Base-by-base conservation (phyloP, 2,329 filamentous ascomycete species). In the Ophiostoma montium region DNA sequence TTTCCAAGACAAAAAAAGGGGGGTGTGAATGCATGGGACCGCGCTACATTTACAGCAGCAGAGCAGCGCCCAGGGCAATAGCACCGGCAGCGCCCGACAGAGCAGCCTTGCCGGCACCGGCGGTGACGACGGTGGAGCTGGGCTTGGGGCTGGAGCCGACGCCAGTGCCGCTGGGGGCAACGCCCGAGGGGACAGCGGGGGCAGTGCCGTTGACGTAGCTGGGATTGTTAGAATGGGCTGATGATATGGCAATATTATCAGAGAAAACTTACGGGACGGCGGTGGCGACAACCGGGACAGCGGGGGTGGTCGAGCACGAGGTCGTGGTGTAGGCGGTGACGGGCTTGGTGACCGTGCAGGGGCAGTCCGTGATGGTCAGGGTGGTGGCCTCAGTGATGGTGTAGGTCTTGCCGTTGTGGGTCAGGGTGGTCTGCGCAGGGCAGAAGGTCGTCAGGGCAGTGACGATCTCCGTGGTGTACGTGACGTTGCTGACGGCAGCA, bases 391-490 rank as follows among this genome's bases (percentile, higher is more conserved):
- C 69, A 56, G 79, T 79, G 67, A 86, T 70, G 59, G 75, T 82
- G 74, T 83, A 84, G 67, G 80, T 84, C 64, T 74, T 70, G 66
- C 66, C 70, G 62, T 72, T 75, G 68, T 82, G 71, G 60, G 74
- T 75, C 65, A 86, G 66, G 58, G 70, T 65, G 58, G 82, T 86
- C 56, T 82, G 64, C 57, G 62, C 70, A 19, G 83, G 81, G 78
- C 84, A 87, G 77, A 73, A 85, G 62, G 82, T 87, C 67, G 75
- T 79, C 70, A 76, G 76, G 51, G 69, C 66, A 51, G 77, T 79
- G 56, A 86, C 75, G 56, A 78, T 69, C 71, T 82, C 76, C 57
- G 80, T 86, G 67, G 71, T 72, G 66, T 75, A 76, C 50, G 68
- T 70, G 57, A 69, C 68, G 64, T 74, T 61, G 55, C 54, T 54